Evolutionary conservation across 1,139 yeast genomes (phyloP), one percentile per base, ranked within the genome.

Genomic region (Lizanozyma gosingica): DNA sequence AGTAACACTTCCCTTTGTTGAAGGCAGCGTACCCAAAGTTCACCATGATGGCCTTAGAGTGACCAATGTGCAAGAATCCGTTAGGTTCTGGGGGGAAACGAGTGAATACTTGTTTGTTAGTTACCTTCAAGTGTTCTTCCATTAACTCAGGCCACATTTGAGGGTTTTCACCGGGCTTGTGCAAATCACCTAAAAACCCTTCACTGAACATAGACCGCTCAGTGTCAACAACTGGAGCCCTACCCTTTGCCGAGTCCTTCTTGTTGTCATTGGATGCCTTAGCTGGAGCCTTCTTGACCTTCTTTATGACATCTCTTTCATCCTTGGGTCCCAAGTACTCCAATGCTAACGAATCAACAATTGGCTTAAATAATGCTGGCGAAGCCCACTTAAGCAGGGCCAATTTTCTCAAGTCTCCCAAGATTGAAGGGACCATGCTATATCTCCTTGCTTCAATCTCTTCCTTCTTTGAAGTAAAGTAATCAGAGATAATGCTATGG

Each of bases 71-170:
- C 56, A 92, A 73, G 56, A 80, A 92, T 43, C 98, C 98, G 60
- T 90, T 90, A 40, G 98, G 98, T 65, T 92, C 98, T 4, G 98
- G 98, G 32, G 99, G 99, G 69, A 92, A 92, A 58, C 99, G 79
- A 1, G 98, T 94, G 54, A 75, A 80, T 16, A 92, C 97, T 53
- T 76, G 71, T 37, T 97, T 95, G 32, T 76, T 72, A 35, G 95
- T 87, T 47, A 77, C 78, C 42, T 73, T 76, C 52, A 87, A 70
- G 59, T 92, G 98, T 47, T 77, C 83, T 49, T 73, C 72, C 83
- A 86, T 81, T 41, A 85, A 70, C 56, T 86, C 94, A 34, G 95
- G 94, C 59, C 74, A 81, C 50, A 75, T 82, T 67, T 92, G 98
- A 36, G 92, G 88, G 59, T 90, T 92, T 57, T 82, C 97, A 48